A percentile compares a stretch with the other conserved stretches of the same genome.
These are phyloP conservation scores for Dryadomyces quercus-mongolicae DNA, from an alignment of 2,329 filamentous ascomycete genomes.

Conservation along the genomic window DNA sequence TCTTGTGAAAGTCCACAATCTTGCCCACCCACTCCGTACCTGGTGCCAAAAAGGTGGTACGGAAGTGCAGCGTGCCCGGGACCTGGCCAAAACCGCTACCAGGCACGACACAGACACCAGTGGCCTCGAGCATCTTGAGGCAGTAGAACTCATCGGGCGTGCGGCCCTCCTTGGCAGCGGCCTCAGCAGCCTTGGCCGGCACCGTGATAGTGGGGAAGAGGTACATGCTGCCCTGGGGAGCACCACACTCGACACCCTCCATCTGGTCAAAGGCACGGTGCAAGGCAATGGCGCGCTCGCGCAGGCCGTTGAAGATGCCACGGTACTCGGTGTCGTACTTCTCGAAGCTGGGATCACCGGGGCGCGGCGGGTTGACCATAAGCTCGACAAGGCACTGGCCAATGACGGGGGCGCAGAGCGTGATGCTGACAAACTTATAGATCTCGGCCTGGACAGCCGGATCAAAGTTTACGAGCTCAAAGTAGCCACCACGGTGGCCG, in stretches of 20 bases:
- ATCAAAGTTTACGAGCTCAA: slow-evolving; percentile 88
- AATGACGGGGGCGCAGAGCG: slow-evolving; percentile 87
- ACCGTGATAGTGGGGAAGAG: slow-evolving; percentile 91
- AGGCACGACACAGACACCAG: slow-evolving; percentile 87
- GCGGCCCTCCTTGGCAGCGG: slow-evolving; percentile 62
- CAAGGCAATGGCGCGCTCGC: slow-evolving; percentile 68
- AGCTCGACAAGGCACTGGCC: slow-evolving; percentile 94
- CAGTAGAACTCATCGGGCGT: slow-evolving; percentile 89
- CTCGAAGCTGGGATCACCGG: slow-evolving; percentile 72
- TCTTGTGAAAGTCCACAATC: slow-evolving; percentile 80
- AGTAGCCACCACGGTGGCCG: slow-evolving; percentile 94
- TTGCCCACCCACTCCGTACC: slow-evolving; percentile 88
- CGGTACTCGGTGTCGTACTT: slow-evolving; percentile 81
- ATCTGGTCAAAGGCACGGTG: slow-evolving; percentile 86
- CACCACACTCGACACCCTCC: slow-evolving; percentile 88
- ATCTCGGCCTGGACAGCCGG: slow-evolving; percentile 78
- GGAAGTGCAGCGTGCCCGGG: slow-evolving; percentile 82
- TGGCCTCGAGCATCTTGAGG: slow-evolving; percentile 79
- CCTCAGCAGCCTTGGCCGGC: slow-evolving; percentile 61
- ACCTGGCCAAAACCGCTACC: slow-evolving; percentile 91
- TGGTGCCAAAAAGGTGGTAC: slow-evolving; percentile 92
- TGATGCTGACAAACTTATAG: slow-evolving; percentile 98
- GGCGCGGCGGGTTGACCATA: slow-evolving; percentile 89
- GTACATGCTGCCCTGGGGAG: slow-evolving; percentile 95
- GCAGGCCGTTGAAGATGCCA: slow-evolving; percentile 66